Evolutionary conservation across 2,329 filamentous ascomycete species (phyloP), one percentile per base, ranked within the genome.

Genomic region (Claviceps sp.): DNA sequence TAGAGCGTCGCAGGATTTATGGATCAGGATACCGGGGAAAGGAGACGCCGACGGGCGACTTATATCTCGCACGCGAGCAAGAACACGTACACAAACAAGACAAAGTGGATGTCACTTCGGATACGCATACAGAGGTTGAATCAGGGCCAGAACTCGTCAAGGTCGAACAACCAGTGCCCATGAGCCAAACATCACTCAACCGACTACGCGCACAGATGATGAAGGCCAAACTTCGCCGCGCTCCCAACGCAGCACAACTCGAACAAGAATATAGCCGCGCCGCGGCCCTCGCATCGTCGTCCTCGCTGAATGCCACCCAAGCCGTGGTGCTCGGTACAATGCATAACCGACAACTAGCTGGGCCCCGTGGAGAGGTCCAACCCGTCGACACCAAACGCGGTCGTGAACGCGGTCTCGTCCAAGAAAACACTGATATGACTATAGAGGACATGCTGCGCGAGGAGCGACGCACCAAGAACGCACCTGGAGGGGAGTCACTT

Each of bases 381-480:
- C 72, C 80, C 0, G 74, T 96, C 7, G 80, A 84, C 26, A 95
- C 81, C 54, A 93, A 86, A 62, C 81, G 90, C 47, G 91, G 90
- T 2, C 78, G 81, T 5, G 90, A 95, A 66, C 82, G 90, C 51
- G 93, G 91, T 1, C 76, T 82, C 7, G 86, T 98, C 5, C 81
- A 87, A 59, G 88, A 93, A 57, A 97, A 97, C 63, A 86, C 94
- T 50, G 89, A 97, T 60, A 97, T 98, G 89, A 84, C 75, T 34
- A 86, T 98, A 55, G 89, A 95, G 51, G 93, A 98, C 66, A 98
- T 98, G 93, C 82, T 98, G 18, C 82, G 88, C 30, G 90, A 97
- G 67, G 93, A 98, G 68, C 82, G 88, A 38, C 84, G 91, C 51
- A 96, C 88, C 4, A 84, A 82, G 54, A 84, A 84, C 16, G 82